Evolutionary conservation across 352 stramenopile species (phyloP).

Genomic region (Pythium sp.): DNA sequence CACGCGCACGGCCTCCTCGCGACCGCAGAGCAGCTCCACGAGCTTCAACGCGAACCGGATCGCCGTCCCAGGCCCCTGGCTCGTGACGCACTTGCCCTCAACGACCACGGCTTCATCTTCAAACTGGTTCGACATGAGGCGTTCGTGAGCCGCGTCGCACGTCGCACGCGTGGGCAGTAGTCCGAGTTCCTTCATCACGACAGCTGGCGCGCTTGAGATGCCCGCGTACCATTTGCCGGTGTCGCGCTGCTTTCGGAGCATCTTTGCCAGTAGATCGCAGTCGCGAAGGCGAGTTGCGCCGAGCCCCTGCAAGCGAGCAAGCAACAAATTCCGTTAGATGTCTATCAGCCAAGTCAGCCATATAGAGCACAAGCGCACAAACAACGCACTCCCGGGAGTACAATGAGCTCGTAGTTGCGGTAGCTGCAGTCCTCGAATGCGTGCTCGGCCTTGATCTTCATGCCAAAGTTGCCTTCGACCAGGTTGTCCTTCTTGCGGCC

Average conservation of each 20-base stretch:
- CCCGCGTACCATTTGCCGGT: slow-evolving; percentile 50
- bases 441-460: slow-evolving; percentile 62
- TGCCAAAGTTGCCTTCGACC: slow-evolving; percentile 53
- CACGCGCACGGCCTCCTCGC: slow-evolving; percentile 32
- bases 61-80: slow-evolving; percentile 44
- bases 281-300: slow-evolving; percentile 43
- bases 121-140: slow-evolving; percentile 43
- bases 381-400: slow-evolving; percentile 54
- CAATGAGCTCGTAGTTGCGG: slow-evolving; percentile 63
- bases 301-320: slow-evolving; percentile 28
- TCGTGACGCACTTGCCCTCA: slow-evolving; percentile 55
- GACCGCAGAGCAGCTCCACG: slow-evolving; percentile 50
- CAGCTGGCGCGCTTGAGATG: slow-evolving; percentile 41
- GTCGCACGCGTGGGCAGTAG: slow-evolving; percentile 50
- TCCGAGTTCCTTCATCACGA: slow-evolving; percentile 43
- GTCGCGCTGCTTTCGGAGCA: slow-evolving; percentile 56
- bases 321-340: not conserved
- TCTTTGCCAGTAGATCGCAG: slow-evolving; percentile 58
- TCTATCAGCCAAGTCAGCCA: not conserved
- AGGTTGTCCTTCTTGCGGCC: slow-evolving; percentile 57
- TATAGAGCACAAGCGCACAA: not conserved
- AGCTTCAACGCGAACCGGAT: slow-evolving; percentile 54
- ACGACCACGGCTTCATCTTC: slow-evolving; percentile 59
- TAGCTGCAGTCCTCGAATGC: slow-evolving; percentile 67
- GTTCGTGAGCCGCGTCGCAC: slow-evolving; percentile 37